Percentiles rank a stretch among this genome's conserved stretches.
Evolutionary conservation across 495 filamentous ascomycete species (phyloP).

Genomic region (Amphirosellinia nigrospora): DNA sequence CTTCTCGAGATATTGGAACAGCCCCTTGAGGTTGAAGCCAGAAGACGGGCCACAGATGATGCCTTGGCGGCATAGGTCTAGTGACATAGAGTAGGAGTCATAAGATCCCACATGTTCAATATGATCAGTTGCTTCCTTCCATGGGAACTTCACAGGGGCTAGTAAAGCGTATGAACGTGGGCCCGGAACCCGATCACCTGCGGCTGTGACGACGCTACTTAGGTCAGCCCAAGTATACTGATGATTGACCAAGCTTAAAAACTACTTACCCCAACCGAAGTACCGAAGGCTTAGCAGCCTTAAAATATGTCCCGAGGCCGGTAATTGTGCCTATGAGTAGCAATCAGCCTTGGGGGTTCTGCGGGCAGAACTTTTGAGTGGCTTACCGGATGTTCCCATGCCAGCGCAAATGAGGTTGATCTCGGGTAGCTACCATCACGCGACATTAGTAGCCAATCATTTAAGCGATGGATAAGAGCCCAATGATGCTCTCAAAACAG

Average conservation of each 20-base stretch:
- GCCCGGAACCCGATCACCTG: background rate
- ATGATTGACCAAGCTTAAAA: background rate
- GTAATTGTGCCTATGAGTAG: background rate
- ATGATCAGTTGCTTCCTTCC: slow-evolving; percentile 58
- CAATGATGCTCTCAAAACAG: background rate
- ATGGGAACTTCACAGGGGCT: slow-evolving; percentile 62
- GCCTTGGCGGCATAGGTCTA: slow-evolving; percentile 62
- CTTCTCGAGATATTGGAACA: slow-evolving; percentile 58
- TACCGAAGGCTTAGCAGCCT: background rate
- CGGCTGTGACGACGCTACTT: background rate
- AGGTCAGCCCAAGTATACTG: background rate
- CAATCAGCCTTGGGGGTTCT: background rate
- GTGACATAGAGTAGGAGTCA: slow-evolving; percentile 60
- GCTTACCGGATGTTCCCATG: background rate
- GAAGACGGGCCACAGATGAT: slow-evolving; percentile 66
- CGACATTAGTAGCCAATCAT: background rate
- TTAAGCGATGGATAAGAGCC: background rate
- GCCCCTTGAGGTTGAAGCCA: slow-evolving; percentile 61
- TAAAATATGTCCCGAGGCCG: background rate
- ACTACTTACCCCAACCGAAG: background rate
- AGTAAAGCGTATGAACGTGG: slow-evolving; percentile 39
- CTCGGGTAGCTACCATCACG: background rate
- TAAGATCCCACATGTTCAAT: slow-evolving; percentile 61
- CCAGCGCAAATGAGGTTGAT: background rate
- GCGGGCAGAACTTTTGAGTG: background rate